Evolutionary conservation across 2,329 filamentous ascomycete species (phyloP).

Genomic region (Ceratocystis colombiana): DNA sequence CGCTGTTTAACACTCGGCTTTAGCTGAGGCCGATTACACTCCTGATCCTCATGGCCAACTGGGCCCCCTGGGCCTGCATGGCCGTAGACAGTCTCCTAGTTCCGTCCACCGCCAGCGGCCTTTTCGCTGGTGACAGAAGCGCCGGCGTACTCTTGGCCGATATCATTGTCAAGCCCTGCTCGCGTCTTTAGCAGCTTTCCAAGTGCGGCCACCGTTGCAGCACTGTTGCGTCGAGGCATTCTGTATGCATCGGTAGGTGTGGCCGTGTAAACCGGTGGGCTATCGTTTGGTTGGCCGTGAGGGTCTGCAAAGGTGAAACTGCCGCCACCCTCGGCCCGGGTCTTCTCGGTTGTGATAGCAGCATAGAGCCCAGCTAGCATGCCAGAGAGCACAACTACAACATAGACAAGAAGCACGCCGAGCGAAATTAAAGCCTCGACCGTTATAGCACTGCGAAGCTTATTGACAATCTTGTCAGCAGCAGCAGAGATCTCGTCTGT

Average conservation of each 20-base stretch:
- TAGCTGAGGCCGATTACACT: neutral
- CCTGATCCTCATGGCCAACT: neutral
- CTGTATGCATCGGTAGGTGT: constrained; percentile 11
- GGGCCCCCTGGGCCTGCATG: constrained; percentile 12
- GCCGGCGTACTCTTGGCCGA: neutral
- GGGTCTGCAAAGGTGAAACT: constrained; percentile 16
- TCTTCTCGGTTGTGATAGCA: constrained; percentile 50
- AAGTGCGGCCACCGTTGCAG: neutral
- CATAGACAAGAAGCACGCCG: constrained; percentile 63
- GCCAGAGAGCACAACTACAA: constrained; percentile 67
- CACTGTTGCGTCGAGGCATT: neutral
- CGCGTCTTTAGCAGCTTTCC: neutral
- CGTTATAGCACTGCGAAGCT: constrained; percentile 57
- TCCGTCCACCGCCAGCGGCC: constrained; percentile 8
- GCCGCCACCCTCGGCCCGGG: constrained; percentile 35
- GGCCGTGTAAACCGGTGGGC: constrained; percentile 19
- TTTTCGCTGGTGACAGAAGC: constrained; percentile 20
- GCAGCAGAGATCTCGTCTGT: constrained; percentile 74
- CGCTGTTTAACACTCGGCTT: no score
- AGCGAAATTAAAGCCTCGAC: constrained; percentile 72
- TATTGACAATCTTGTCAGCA: constrained; percentile 57
- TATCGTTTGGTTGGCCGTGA: constrained; percentile 1
- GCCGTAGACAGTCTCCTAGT: constrained; percentile 15
- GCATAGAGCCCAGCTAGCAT: constrained; percentile 54
- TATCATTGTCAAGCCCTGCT: constrained; percentile 5